These are phyloP conservation scores for Solanum hybrid DNA, from an alignment of 305 asterid genomes.

Conservation along the genomic window DNA sequence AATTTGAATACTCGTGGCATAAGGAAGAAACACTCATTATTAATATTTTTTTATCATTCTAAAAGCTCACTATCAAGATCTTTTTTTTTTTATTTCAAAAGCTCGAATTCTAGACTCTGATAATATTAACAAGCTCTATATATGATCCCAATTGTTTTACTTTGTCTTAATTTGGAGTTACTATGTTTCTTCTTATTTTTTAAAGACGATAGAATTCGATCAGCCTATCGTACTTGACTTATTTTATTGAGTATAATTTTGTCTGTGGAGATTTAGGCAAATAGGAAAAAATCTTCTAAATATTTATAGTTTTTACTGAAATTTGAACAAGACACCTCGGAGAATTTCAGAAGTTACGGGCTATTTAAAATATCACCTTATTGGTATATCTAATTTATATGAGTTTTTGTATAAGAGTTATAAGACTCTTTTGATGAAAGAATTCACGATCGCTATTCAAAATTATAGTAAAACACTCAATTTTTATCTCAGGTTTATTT, in stretches of 20 bases:
- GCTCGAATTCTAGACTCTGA: background rate
- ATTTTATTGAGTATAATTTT: too few species aligned
- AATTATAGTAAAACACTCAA: background rate
- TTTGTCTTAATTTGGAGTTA: background rate
- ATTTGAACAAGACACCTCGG: background rate
- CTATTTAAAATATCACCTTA: background rate
- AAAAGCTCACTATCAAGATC: too few species aligned
- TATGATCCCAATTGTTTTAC: too few species aligned
- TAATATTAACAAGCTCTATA: background rate
- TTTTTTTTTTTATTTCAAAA: background rate
- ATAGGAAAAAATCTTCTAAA: background rate
- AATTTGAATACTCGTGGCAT: background rate
- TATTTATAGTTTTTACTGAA: too few species aligned
- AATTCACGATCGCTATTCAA: background rate
- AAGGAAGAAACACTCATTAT: background rate
- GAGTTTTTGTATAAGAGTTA: accelerated
- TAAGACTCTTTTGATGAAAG: background rate
- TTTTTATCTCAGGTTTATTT: background rate
- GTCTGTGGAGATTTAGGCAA: background rate
- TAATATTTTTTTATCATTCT: background rate
- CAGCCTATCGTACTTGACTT: accelerated
- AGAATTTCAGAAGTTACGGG: background rate
- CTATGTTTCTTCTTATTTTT: background rate
- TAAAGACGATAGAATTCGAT: background rate
- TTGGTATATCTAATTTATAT: too few species aligned